phyloP scores from a whole-genome alignment of 208 protist genomes.

The Angomonas desouzai region DNA sequence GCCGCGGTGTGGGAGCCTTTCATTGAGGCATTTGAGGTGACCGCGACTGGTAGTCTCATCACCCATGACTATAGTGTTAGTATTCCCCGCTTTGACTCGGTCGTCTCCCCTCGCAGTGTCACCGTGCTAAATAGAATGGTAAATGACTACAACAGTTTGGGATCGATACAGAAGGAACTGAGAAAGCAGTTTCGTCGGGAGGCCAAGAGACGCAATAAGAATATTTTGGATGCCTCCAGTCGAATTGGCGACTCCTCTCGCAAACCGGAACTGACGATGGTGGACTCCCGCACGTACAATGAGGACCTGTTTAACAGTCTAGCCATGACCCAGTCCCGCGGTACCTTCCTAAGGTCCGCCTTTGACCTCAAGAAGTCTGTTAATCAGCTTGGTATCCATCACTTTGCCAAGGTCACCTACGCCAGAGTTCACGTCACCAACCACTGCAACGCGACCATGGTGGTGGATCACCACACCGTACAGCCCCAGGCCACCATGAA shows the following conservation, averaged over 20 bases:
- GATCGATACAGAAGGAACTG: constrained; percentile 50
- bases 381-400: neutral
- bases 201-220: constrained; percentile 12
- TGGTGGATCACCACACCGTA: constrained; percentile 26
- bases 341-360: neutral
- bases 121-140: constrained; percentile 39
- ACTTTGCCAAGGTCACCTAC: constrained; percentile 13
- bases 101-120: constrained; percentile 74
- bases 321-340: neutral
- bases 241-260: neutral
- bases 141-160: constrained; percentile 46
- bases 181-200: constrained; percentile 44
- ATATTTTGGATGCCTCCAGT: constrained; percentile 1
- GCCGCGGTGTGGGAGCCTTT: constrained; percentile 82
- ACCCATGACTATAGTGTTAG: constrained; percentile 53
- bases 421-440: constrained; percentile 49
- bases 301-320: constrained; percentile 3
- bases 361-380: constrained; percentile 1
- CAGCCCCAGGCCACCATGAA: constrained; percentile 40
- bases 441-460: constrained; percentile 38
- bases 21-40: constrained; percentile 57
- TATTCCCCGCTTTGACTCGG: constrained; percentile 62
- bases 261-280: neutral
- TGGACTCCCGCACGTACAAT: constrained; percentile 6
- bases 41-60: constrained; percentile 42